Evolutionary conservation across 306 rosid genomes (phyloP), one percentile per base, ranked within the genome.

Genomic region (Oemleria cerasiformis): DNA sequence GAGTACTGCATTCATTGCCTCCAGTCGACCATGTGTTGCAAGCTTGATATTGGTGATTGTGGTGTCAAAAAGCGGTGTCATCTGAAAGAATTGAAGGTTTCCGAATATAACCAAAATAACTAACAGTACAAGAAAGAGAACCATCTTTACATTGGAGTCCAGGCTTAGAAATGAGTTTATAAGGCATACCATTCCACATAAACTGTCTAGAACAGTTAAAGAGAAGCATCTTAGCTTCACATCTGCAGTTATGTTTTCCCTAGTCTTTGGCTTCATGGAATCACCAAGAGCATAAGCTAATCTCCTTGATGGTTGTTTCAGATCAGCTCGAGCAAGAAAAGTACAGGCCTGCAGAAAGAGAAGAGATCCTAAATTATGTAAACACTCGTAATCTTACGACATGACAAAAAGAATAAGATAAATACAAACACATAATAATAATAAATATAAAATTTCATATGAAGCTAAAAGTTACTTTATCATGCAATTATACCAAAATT

Each of bases 1-100:
- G 75, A 94, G 83, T 34, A 94, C 97, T 41, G 96, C 97, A 84
- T 94, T 94, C 92, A 94, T 88, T 41, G 88, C 92, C 74, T 91
- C 88, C 48, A 88, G 77, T 65, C 80, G 92, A 73, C 99, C 99
- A 70, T 91, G 97, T 20, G 99, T 94, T 74, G 96, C 99, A 65
- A 94, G 95, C 83, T 86, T 91, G 78, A 94, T 78, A 81, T 94
- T 91, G 77, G 96, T 88, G 57, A 94, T 82, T 64, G 99, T 91
- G 1, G 84, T 83, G 88, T 94, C 95, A 81, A 91, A 89, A 20
- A 94, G 68, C 59, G 99, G 97, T 50, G 94, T 91, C 96, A 89
- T 89, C 99, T 94, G 95, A 72, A 81, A 82, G 30, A 71, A 77
- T 64, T 75, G 25, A 78, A 75, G 21, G 51, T 43, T 62, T 25